These are phyloP conservation scores for Schoenoplectus tabernaemontani DNA, from an alignment of 202 grass and related monocot species.

Conservation along the genomic window DNA sequence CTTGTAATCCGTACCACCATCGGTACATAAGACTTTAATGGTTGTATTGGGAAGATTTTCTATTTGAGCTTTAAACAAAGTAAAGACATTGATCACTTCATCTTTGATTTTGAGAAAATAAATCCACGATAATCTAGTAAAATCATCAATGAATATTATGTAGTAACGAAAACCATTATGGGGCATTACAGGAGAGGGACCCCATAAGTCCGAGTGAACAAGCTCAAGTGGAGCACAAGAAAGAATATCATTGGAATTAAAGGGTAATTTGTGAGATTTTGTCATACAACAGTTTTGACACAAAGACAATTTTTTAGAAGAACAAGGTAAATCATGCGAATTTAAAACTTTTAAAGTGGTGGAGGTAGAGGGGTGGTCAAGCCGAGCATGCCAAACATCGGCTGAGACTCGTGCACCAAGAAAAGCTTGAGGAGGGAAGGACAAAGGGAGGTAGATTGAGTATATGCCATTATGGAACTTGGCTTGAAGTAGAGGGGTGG, in stretches of 20 bases:
- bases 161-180: background rate
- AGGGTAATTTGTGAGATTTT: background rate
- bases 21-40: background rate
- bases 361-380: background rate
- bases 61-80: background rate
- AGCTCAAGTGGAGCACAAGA: background rate
- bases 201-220: background rate
- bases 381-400: background rate
- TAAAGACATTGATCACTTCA: background rate
- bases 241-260: background rate
- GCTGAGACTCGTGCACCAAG: background rate
- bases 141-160: background rate
- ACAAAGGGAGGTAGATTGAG: too few species aligned
- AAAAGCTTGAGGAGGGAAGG: background rate
- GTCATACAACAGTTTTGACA: background rate
- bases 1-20: background rate
- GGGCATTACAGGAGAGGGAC: background rate
- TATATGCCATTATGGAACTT: too few species aligned
- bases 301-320: background rate
- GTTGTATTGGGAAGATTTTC: background rate
- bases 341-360: background rate
- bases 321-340: background rate
- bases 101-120: background rate
- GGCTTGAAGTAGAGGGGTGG: too few species aligned
- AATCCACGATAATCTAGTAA: background rate